Percentiles rank a stretch among this genome's conserved stretches.
phyloP scores from a whole-genome alignment of 495 filamentous ascomycete genomes.

The Glonium stellatum region DNA sequence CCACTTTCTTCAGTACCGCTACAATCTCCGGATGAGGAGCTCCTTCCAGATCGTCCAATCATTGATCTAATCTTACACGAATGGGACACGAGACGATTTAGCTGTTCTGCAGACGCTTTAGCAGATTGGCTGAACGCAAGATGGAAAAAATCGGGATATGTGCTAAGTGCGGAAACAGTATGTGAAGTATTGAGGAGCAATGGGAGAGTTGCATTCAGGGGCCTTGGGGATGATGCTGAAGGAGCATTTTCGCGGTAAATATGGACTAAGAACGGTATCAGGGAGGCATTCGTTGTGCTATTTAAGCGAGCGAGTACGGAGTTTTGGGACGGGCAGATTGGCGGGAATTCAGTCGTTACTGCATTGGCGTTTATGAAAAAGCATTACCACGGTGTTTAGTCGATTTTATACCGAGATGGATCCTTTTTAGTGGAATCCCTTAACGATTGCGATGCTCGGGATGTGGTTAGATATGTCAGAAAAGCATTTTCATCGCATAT shows the following conservation, averaged over 20 bases:
- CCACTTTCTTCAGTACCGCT: constrained; percentile 20
- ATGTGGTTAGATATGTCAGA: no score
- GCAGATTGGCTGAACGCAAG: constrained; percentile 29
- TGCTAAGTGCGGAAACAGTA: constrained; percentile 24
- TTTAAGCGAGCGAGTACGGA: no score
- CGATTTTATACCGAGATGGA: no score
- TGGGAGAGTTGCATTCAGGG: constrained; percentile 27
- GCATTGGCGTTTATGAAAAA: no score
- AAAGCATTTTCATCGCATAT: no score
- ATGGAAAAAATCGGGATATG: constrained; percentile 30
- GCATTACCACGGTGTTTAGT: no score
- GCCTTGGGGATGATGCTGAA: constrained; percentile 27
- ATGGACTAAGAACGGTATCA: no score
- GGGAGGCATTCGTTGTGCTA: no score
- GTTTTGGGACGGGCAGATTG: no score
- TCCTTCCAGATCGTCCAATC: constrained; percentile 25
- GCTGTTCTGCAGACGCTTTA: constrained; percentile 22
- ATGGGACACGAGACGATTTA: constrained; percentile 27
- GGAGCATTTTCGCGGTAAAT: constrained; percentile 24
- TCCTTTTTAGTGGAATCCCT: no score
- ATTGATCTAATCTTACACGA: constrained; percentile 27
- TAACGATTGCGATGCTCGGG: no score
- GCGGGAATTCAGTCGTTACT: no score
- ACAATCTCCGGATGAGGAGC: constrained; percentile 23
- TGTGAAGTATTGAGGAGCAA: constrained; percentile 27